Evolutionary conservation across 257 asterid genomes (phyloP), one percentile per base, ranked within the genome.

Genomic region (Lavandula angustifolia): DNA sequence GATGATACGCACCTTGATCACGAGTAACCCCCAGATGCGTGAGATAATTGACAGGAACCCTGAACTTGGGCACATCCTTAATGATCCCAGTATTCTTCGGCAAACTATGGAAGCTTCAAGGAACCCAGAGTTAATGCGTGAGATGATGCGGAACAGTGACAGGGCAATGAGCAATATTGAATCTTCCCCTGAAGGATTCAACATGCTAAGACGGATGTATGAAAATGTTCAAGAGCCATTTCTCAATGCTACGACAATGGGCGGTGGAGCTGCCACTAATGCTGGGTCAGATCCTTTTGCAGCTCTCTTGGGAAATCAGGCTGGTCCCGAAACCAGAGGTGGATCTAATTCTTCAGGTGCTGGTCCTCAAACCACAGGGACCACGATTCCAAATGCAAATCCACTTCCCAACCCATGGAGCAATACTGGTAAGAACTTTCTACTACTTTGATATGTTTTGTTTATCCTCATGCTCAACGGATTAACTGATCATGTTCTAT

Each of bases 401-500:
- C 92, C 92, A 60, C 92, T 85, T 72, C 92, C 92, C 32, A 85
- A 85, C 50, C 88, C 88, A 18, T 85, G 92, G 90, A 64, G 60
- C 49, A 69, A 41, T 66, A 73, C 78, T 60, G 81, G 74, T 69
- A 51, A 44, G 51, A 18, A 12, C 16, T 14, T 54, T 34, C 9
- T n/a, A 10, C 16, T 34, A 16, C 12, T 62, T 70, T 41, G 40
- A 48, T 40, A 34, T 22, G 35, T 58, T 27, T 59, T 41, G 10
- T 35, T 10, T 13, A 62, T 14, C 48, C 11, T 56, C 35, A 18
- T 33, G 29, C 13, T 17, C 29, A 31, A 7, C 50, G n/a, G 35
- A 42, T 66, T 41, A 52, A 40, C 12, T 53, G 14, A 64, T 18
- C 16, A 43, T 56, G 6, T 37, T 32, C 29, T 49, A 58, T 50